These are phyloP conservation scores for Leccinum pachyderme DNA, from an alignment of 1,284 basidiomycete genomes.

Conservation along the genomic window DNA sequence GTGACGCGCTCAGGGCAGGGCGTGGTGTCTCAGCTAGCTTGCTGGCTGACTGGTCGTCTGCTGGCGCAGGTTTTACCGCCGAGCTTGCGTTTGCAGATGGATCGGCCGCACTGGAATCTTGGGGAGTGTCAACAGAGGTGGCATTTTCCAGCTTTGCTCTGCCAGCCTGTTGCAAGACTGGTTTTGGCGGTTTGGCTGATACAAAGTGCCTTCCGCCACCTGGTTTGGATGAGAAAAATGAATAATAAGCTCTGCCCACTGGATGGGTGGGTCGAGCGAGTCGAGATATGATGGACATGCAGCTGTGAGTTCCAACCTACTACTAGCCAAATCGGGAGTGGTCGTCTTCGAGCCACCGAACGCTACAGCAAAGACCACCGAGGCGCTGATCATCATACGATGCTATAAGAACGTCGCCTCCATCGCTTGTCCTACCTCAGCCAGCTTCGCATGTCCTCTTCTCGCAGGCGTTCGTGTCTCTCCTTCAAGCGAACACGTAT, in stretches of 20 bases:
- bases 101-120: constrained; percentile 20
- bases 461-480: neutral
- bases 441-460: constrained; percentile 11
- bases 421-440: neutral
- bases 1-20: neutral
- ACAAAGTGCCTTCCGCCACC: constrained; percentile 75
- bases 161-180: constrained; percentile 38
- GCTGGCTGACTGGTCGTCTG: constrained; percentile 24
- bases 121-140: constrained; percentile 10
- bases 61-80: constrained; percentile 18
- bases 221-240: constrained; percentile 74
- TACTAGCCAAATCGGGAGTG: neutral
- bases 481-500: constrained; percentile 19
- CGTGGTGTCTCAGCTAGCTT: constrained; percentile 22
- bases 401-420: constrained; percentile 6
- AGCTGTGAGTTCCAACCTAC: neutral
- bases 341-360: neutral
- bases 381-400: no score
- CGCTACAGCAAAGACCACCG: neutral
- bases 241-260: constrained; percentile 60
- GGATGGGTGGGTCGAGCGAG: constrained; percentile 41
- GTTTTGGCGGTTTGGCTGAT: constrained; percentile 63
- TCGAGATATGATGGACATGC: constrained; percentile 47
- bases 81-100: constrained; percentile 14
- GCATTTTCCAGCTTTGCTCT: constrained; percentile 34